These are phyloP conservation scores for Zelopaecilomyces penicillatus DNA, from an alignment of 2,329 filamentous ascomycete species.

Conservation along the genomic window DNA sequence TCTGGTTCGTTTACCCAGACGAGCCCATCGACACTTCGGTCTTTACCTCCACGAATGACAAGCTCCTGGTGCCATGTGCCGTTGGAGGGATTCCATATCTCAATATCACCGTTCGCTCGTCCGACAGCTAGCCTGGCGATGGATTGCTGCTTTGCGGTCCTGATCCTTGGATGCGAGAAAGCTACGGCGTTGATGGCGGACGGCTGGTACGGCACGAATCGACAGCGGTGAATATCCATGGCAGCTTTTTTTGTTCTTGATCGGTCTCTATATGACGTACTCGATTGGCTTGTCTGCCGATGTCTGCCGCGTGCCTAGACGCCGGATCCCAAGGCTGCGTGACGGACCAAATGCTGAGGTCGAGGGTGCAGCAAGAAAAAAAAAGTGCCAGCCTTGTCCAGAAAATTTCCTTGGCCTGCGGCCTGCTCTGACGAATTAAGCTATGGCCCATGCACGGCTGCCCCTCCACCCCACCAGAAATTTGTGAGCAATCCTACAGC, in stretches of 20 bases:
- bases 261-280: conserved; percentile 3
- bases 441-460: conserved; percentile 25
- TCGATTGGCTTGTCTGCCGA: conserved; percentile 1
- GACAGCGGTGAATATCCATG: conserved; percentile 96
- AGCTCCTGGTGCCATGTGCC: conserved; percentile 86
- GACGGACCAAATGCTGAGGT: conserved; percentile 4
- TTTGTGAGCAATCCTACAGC: background rate
- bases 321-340: conserved; percentile 10
- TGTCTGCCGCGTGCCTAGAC: background rate
- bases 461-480: conserved; percentile 22
- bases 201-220: conserved; percentile 87
- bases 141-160: conserved; percentile 41
- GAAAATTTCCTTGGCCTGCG: conserved; percentile 23
- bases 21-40: conserved; percentile 81
- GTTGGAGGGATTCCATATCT: conserved; percentile 87
- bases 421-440: conserved; percentile 19
- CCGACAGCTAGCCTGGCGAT: conserved; percentile 75
- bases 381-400: conserved; percentile 21
- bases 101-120: conserved; percentile 88
- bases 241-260: conserved; percentile 5
- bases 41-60: conserved; percentile 72
- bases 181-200: conserved; percentile 90
- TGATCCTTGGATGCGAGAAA: conserved; percentile 67
- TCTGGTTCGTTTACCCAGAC: conserved; percentile 85
- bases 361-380: conserved; percentile 15